Percentiles rank a stretch among this genome's conserved stretches.
Conservation (phyloP, 495 filamentous ascomycete genomes). For the Hypoxylon perforatum region DNA sequence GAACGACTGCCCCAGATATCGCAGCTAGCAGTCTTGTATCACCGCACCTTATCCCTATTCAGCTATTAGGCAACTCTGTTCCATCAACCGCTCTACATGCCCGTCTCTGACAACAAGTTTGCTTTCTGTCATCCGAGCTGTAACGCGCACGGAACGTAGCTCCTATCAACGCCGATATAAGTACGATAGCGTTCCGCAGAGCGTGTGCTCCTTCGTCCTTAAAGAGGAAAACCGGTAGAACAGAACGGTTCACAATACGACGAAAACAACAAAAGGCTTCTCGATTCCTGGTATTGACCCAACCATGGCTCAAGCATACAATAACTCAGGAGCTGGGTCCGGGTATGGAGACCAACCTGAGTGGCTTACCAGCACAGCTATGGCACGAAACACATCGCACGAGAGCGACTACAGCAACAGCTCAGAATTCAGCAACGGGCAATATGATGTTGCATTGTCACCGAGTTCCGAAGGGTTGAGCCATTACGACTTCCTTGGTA, state of each 20-base stretch:
- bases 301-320: constrained; percentile 24
- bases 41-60: constrained; percentile 31
- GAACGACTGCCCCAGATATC: constrained; percentile 13
- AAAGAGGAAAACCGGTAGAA: constrained; percentile 21
- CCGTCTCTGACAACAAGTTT: constrained; percentile 24
- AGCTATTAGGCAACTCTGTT: constrained; percentile 21
- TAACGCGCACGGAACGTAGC: constrained; percentile 5
- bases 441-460: constrained; percentile 27
- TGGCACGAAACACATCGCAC: constrained; percentile 29
- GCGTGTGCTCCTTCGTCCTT: constrained; percentile 3
- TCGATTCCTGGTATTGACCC: neutral
- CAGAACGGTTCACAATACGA: constrained; percentile 21
- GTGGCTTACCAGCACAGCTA: constrained; percentile 29
- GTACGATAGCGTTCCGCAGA: constrained; percentile 25
- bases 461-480: constrained; percentile 22
- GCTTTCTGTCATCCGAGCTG: constrained; percentile 8
- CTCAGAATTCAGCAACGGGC: constrained; percentile 30
- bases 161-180: constrained; percentile 22
- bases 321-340: constrained; percentile 11
- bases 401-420: constrained; percentile 28
- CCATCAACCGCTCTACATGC: constrained; percentile 17
- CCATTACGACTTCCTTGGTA: constrained; percentile 1
- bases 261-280: neutral
- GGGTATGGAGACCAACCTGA: constrained; percentile 23
- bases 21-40: constrained; percentile 26